These are phyloP conservation scores for Vitis hybrid DNA, from an alignment of 177 flowering plant genomes.

Conservation along the genomic window DNA sequence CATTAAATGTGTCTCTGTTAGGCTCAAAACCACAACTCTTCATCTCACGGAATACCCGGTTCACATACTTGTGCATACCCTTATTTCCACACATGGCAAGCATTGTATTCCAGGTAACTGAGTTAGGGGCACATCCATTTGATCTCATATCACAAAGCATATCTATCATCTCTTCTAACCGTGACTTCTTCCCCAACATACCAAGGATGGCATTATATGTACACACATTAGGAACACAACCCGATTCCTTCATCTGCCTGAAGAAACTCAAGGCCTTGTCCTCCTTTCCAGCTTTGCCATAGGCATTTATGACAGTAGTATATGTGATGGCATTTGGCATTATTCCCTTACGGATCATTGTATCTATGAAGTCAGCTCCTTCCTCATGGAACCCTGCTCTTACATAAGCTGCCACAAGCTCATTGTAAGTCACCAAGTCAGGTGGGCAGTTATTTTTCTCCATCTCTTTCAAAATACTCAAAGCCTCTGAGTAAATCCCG, in stretches of 20 bases:
- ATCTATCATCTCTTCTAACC: conserved; percentile 67
- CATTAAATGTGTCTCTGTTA: conserved; percentile 75
- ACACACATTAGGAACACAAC: conserved; percentile 81
- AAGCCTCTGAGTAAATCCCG: conserved; percentile 59
- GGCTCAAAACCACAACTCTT: conserved; percentile 84
- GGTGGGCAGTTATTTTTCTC: conserved; percentile 66
- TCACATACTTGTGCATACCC: conserved; percentile 64
- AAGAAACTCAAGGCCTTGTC: conserved; percentile 67
- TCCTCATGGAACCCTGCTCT: conserved; percentile 79
- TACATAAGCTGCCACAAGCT: conserved; percentile 72
- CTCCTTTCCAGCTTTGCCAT: conserved; percentile 79
- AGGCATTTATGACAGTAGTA: conserved; percentile 77
- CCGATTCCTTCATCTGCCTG: conserved; percentile 58
- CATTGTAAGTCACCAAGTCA: conserved; percentile 77
- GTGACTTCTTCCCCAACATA: conserved; percentile 75
- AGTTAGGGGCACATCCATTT: conserved; percentile 69
- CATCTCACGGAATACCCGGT: conserved; percentile 67
- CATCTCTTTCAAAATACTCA: conserved; percentile 76
- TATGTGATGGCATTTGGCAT: conserved; percentile 84
- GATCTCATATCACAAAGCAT: conserved; percentile 64
- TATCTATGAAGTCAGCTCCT: conserved; percentile 62
- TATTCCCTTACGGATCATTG: conserved; percentile 61
- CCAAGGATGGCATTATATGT: conserved; percentile 76
- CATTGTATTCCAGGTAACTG: conserved; percentile 87
- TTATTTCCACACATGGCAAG: conserved; percentile 67